phyloP scores from a whole-genome alignment of 108 stramenopile species.

The Cyclotella kingstonii region DNA sequence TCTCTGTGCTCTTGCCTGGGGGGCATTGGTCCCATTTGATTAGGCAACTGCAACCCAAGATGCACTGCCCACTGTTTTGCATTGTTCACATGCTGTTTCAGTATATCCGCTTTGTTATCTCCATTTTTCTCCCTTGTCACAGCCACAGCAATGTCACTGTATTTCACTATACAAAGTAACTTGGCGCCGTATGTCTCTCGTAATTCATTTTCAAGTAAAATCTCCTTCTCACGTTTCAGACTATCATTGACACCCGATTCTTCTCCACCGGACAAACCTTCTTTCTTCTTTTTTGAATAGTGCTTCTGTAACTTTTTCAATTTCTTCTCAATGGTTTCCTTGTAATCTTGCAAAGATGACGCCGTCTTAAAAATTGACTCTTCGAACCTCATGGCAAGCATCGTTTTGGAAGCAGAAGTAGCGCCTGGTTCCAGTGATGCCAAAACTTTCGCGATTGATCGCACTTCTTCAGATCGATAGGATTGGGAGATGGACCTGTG shows the following conservation, averaged over 20 bases:
- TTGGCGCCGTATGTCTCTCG: constrained; percentile 52
- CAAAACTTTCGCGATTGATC: constrained; percentile 74
- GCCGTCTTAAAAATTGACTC: constrained; percentile 70
- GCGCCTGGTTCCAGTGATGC: constrained; percentile 74
- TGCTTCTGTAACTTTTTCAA: constrained; percentile 75
- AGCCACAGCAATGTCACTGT: constrained; percentile 54
- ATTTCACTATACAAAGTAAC: constrained; percentile 55
- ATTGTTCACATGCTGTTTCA: constrained; percentile 57
- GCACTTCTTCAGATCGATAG: constrained; percentile 67
- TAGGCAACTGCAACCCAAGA: constrained; percentile 42
- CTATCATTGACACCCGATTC: constrained; percentile 5
- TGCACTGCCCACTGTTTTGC: constrained; percentile 49
- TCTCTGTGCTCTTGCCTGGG: constrained; percentile 7
- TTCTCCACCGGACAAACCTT: not conserved
- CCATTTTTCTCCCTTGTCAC: constrained; percentile 46
- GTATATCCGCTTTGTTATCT: constrained; percentile 40
- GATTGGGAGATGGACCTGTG: constrained; percentile 57
- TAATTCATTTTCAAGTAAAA: constrained; percentile 40
- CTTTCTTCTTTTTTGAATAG: constrained; percentile 43
- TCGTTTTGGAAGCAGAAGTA: constrained; percentile 64
- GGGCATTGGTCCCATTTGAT: not conserved
- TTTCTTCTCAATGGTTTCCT: constrained; percentile 65
- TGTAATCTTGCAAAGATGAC: constrained; percentile 60
- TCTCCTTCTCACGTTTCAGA: constrained; percentile 34
- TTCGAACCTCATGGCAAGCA: constrained; percentile 79